Base-by-base conservation (phyloP, 2,329 filamentous ascomycete genomes). In the Alternaria conjuncta region DNA sequence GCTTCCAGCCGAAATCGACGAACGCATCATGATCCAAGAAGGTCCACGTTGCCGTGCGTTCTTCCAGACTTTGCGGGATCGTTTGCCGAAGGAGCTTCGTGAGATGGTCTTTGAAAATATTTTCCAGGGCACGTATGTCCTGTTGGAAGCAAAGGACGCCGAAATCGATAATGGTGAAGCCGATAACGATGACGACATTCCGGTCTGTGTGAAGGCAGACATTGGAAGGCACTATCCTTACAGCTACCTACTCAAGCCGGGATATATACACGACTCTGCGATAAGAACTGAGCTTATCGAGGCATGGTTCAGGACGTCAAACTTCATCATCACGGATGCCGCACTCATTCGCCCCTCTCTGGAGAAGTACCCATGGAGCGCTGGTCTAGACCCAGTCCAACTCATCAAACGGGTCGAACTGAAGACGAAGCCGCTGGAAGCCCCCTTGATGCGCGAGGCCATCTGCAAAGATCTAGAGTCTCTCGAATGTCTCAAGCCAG, bases 171-270 rank as follows among this genome's bases (percentile, higher is more conserved):
- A 32, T 6, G 0, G 0, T 0, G 30, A 32, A 6, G 30, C 13
- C 13, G 30, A n/a, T 0, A 4, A 32, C 13, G 3, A 0, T 0
- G 30, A 36, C 13, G 30, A 36, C 0, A 5, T 7, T 15, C 7
- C 13, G 13, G 0, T 0, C 3, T 36, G 30, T 15, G 30, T 2
- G 13, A 5, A n/a, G 30, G 0, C 1, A 15, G 30, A 36, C 4
- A 36, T 36, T 0, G 30, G 30, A 36, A 36, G 30, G 0, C 30
- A 36, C 2, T 36, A 36, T 36, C 30, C 30, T 36, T 36, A 36
- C 13, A 36, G 30, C 30, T 15, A 36, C 2, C 30, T 36, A n/a
- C 30, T 36, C 6, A 36, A 36, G 30, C 30, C 30, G 2, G 30
- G 30, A 36, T 36, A 36, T 2, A 36, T 36, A 0, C 13, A 36